Evolutionary conservation across 495 filamentous ascomycete genomes (phyloP), one percentile per base, ranked within the genome.

Genomic region (Talaromyces liani): DNA sequence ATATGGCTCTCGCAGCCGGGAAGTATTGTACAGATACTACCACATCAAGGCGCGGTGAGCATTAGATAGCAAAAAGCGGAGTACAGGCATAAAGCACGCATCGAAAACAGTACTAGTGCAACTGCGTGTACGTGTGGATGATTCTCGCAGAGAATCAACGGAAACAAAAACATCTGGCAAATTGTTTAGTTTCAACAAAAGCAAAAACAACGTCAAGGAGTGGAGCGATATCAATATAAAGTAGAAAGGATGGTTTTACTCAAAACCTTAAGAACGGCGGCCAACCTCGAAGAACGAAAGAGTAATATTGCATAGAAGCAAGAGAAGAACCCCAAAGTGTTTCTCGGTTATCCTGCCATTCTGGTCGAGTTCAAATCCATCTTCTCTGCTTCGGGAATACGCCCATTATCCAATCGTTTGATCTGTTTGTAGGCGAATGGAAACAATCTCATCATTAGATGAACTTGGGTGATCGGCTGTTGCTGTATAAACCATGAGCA

Each of bases 281-380:
- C 79, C 79, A 76, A 75, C 78, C 77, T 79, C 79, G 67, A 67
- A 65, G 72, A 75, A 77, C 64, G 70, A 73, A 73, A 63, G 72
- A 73, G 68, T 71, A 61, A 64, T 67, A 53, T 69, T 63, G 65
- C 67, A 66, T 57, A 70, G 69, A 65, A 66, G 66, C 68, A 58
- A 70, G 68, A 72, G 62, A 64, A 70, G 68, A 66, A 65, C 60
- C 58, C 64, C 65, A 62, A 64, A 62, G 65, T 68, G 29, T 65
- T 58, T 66, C 59, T 63, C 63, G 66, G 71, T 65, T 63, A 51
- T 63, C 53, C 53, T 67, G 64, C 51, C 72, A 77, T 72, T 80
- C 74, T 79, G 72, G 72, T 73, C 67, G 66, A 70, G 67, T 72
- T 66, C 63, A 67, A 58, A 55, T 51, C 25, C 55, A 65, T 67